Evolutionary conservation across 352 stramenopile genomes (phyloP).

Genomic region (Saprolegnia parasitica): DNA sequence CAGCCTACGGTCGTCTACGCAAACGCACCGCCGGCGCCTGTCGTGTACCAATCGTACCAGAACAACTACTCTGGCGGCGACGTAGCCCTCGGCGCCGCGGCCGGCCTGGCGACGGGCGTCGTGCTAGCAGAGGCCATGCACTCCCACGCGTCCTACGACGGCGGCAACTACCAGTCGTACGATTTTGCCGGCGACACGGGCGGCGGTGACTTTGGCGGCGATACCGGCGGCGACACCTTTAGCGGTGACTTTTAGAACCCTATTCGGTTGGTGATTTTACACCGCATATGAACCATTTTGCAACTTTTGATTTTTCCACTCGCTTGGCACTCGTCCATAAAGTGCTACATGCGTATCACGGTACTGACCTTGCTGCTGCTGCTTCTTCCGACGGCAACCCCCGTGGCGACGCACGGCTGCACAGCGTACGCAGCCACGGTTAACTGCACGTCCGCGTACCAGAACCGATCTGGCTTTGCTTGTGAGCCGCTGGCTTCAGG

Average conservation of each 20-base stretch:
- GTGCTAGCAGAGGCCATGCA: neutral
- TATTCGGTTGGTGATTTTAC: neutral
- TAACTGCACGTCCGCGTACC: neutral
- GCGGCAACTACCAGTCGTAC: slow-evolving; percentile 7
- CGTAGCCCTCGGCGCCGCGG: neutral
- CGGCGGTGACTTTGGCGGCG: slow-evolving; percentile 15
- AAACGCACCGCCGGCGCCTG: neutral
- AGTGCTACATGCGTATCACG: neutral
- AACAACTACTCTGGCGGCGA: neutral
- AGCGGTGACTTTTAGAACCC: neutral
- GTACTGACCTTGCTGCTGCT: neutral
- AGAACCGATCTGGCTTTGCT: neutral
- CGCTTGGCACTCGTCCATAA: neutral
- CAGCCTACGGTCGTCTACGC: neutral
- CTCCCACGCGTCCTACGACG: neutral
- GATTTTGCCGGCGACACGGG: slow-evolving; percentile 14
- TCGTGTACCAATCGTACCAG: slow-evolving; percentile 12
- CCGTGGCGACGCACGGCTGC: neutral
- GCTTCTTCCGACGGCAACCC: neutral
- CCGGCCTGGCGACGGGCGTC: neutral
- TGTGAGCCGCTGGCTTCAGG: too few relatives aligned
- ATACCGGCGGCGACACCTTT: slow-evolving; percentile 17
- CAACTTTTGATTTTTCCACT: neutral
- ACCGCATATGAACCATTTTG: neutral
- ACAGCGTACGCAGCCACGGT: neutral